Evolutionary conservation across 202 grass and related monocot genomes (phyloP).

Genomic region (Zizania palustris): DNA sequence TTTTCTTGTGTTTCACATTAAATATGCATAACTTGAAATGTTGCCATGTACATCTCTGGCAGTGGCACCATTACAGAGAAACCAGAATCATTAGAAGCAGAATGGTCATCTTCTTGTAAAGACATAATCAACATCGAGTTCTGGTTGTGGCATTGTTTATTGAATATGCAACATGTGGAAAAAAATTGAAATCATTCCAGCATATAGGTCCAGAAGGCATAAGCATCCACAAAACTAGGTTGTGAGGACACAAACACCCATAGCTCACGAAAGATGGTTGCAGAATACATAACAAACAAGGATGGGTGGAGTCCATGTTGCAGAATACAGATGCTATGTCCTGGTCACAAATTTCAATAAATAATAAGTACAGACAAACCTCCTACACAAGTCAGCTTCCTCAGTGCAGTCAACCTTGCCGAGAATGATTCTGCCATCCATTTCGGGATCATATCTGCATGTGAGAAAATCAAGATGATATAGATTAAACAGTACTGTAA

Average conservation of each 20-base stretch:
- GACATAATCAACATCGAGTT: neutral
- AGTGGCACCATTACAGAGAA: conserved; percentile 4
- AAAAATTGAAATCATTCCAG: conserved; percentile 10
- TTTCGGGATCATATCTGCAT: conserved; percentile 95
- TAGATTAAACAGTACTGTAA: neutral
- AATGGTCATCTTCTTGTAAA: neutral
- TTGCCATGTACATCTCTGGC: neutral
- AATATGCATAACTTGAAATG: conserved; percentile 3
- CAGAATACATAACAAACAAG: conserved; percentile 14
- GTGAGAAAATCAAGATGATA: conserved; percentile 24
- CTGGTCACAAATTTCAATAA: neutral
- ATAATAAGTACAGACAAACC: conserved; percentile 51
- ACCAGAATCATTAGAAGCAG: neutral
- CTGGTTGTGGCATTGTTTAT: neutral
- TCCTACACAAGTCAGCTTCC: conserved; percentile 81
- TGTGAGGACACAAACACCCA: neutral
- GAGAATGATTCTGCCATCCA: conserved; percentile 85
- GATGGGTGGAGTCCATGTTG: conserved; percentile 19
- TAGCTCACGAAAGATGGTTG: conserved; percentile 14
- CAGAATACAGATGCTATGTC: neutral
- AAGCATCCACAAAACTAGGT: neutral
- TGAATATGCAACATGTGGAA: conserved; percentile 1
- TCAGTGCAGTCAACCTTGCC: conserved; percentile 87
- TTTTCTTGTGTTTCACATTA: neutral
- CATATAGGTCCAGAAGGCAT: conserved; percentile 35